A percentile compares a stretch with the other conserved stretches of the same genome.
phyloP scores from a whole-genome alignment of 1,284 basidiomycete species.

The Ceratobasidium theobromae region DNA sequence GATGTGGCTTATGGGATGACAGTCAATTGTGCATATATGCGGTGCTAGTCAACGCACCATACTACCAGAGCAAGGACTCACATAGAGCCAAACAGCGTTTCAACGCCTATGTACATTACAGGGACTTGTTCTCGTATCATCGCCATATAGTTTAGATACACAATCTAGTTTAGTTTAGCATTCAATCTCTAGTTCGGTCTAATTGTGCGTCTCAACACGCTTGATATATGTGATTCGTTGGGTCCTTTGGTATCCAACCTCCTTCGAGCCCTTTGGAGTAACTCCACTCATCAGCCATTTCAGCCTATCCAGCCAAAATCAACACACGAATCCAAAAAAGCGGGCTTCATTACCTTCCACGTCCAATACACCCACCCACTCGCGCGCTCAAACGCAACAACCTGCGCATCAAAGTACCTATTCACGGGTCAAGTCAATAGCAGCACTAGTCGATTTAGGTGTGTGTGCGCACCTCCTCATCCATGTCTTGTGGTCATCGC shows the following conservation, averaged over 20 bases:
- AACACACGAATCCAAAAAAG: neutral
- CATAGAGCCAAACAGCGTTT: too few relatives aligned
- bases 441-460: neutral
- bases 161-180: too few relatives aligned
- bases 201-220: too few relatives aligned
- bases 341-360: constrained; percentile 23
- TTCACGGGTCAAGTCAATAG: neutral
- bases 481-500: constrained; percentile 32
- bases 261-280: constrained; percentile 27
- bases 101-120: too few relatives aligned
- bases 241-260: constrained; percentile 30
- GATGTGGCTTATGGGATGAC: too few relatives aligned
- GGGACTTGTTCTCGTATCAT: too few relatives aligned
- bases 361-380: constrained; percentile 35
- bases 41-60: too few relatives aligned
- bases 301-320: neutral
- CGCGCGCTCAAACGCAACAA: constrained; percentile 30
- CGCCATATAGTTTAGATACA: too few relatives aligned
- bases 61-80: too few relatives aligned
- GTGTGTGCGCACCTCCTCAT: constrained; percentile 11
- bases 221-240: constrained; percentile 14
- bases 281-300: constrained; percentile 31
- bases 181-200: too few relatives aligned
- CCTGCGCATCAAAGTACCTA: constrained; percentile 15
- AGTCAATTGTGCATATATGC: too few relatives aligned